phyloP scores from a whole-genome alignment of 208 protist species.

The Sergeia podlipaevii region DNA sequence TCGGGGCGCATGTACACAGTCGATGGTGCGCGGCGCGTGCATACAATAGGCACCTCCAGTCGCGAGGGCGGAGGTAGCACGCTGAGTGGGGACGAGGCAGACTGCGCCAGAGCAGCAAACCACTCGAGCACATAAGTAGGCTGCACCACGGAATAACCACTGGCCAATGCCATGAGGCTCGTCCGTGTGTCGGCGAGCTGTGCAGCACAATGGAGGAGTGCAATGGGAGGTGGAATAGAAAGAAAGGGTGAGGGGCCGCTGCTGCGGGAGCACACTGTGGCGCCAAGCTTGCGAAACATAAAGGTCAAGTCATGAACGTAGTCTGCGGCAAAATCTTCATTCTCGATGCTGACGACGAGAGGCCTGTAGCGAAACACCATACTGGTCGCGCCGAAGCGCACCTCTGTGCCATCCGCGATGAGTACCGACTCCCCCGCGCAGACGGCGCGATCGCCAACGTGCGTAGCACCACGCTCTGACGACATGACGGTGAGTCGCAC shows the following conservation, averaged over 20 bases:
- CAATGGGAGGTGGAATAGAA: conserved; percentile 40
- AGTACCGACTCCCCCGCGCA: conserved; percentile 26
- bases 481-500: conserved; percentile 41
- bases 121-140: conserved; percentile 76
- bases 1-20: conserved; percentile 64
- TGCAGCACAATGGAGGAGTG: conserved; percentile 49
- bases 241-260: conserved; percentile 15
- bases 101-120: conserved; percentile 64
- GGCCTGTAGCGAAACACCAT: conserved; percentile 63
- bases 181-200: conserved; percentile 46
- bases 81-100: conserved; percentile 46
- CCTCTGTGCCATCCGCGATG: conserved; percentile 35
- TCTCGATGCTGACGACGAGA: conserved; percentile 61
- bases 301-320: conserved; percentile 41
- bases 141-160: conserved; percentile 67
- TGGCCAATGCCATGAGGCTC: conserved; percentile 60
- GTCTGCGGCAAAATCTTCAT: conserved; percentile 26
- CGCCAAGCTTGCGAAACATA: conserved; percentile 64
- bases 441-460: conserved; percentile 29
- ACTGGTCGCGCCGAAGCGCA: conserved; percentile 41
- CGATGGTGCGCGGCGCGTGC: conserved; percentile 10
- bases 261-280: conserved; percentile 47
- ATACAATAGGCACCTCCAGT: conserved; percentile 63
- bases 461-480: conserved; percentile 21
- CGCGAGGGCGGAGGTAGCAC: conserved; percentile 52